A percentile compares a stretch with the other conserved stretches of the same genome.
Conservation (phyloP, 768 basidiomycete genomes). For the Xerocomellus chrysenteron region DNA sequence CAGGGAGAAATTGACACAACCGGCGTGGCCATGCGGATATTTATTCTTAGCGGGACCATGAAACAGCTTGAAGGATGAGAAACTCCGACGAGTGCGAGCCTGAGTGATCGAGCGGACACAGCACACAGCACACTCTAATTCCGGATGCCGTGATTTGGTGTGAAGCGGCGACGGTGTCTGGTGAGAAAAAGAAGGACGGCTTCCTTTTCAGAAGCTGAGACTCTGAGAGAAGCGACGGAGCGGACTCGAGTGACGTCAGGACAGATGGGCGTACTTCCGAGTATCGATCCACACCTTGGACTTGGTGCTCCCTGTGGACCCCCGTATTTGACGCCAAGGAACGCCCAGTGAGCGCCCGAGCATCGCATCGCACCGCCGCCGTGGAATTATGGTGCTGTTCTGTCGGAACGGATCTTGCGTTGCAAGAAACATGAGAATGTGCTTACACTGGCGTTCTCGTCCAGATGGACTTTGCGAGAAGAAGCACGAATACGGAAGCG, state of each 20-base stretch:
- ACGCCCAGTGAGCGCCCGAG: background rate
- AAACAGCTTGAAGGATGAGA: no score
- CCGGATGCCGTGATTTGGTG: no score
- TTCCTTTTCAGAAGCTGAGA: no score
- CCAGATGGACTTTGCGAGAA: no score
- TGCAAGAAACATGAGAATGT: background rate
- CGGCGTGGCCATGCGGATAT: no score
- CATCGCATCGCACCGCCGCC: background rate
- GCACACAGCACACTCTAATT: background rate
- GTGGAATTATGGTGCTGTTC: no score
- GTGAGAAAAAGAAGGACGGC: no score
- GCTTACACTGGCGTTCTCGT: no score
- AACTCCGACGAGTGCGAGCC: background rate
- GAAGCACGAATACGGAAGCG: background rate
- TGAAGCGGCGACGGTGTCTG: no score
- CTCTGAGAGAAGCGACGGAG: no score
- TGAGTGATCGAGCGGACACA: background rate
- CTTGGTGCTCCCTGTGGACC: background rate
- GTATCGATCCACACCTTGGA: background rate
- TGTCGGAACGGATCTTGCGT: slow-evolving; percentile 13
- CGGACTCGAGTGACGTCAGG: slow-evolving; percentile 8
- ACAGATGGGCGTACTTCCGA: background rate
- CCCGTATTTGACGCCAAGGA: background rate
- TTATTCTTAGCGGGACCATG: no score
- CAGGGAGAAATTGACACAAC: background rate